phyloP scores from a whole-genome alignment of 2,329 filamentous ascomycete species.

The Aspergillus sojae region DNA sequence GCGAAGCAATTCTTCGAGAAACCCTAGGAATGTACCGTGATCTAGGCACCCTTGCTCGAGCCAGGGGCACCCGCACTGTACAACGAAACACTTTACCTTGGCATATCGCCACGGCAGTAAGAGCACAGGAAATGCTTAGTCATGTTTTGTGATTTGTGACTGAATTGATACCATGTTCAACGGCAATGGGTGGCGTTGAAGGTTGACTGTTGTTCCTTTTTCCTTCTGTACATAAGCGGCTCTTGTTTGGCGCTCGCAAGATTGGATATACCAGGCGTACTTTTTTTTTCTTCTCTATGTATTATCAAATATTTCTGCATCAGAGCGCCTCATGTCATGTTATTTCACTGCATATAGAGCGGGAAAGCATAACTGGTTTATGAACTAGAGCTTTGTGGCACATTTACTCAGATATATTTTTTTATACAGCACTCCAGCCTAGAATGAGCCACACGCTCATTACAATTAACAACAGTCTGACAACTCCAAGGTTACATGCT shows the following conservation, averaged over 20 bases:
- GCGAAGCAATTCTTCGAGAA: constrained; percentile 45
- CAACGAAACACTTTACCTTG: constrained; percentile 48
- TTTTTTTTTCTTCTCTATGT: neutral
- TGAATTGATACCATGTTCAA: constrained; percentile 8
- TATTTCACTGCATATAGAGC: neutral
- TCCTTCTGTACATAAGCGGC: constrained; percentile 18
- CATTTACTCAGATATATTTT: neutral
- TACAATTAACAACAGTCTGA: neutral
- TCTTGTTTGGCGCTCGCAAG: constrained; percentile 11
- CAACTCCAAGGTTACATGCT: neutral
- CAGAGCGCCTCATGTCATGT: neutral
- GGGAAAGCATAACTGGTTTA: neutral
- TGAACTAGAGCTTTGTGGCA: neutral
- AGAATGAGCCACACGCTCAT: no score
- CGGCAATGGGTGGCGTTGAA: constrained; percentile 15
- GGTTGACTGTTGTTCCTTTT: constrained; percentile 6
- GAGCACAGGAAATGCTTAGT: constrained; percentile 45
- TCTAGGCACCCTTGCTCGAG: constrained; percentile 45
- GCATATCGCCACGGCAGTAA: constrained; percentile 50
- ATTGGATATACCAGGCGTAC: constrained; percentile 19
- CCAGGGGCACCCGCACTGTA: constrained; percentile 45
- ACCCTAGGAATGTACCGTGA: constrained; percentile 49
- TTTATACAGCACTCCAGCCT: neutral
- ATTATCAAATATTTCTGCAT: neutral
- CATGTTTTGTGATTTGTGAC: constrained; percentile 38